Evolutionary conservation across 2,329 filamentous ascomycete genomes (phyloP).

Genomic region (Colletotrichum somersetense): DNA sequence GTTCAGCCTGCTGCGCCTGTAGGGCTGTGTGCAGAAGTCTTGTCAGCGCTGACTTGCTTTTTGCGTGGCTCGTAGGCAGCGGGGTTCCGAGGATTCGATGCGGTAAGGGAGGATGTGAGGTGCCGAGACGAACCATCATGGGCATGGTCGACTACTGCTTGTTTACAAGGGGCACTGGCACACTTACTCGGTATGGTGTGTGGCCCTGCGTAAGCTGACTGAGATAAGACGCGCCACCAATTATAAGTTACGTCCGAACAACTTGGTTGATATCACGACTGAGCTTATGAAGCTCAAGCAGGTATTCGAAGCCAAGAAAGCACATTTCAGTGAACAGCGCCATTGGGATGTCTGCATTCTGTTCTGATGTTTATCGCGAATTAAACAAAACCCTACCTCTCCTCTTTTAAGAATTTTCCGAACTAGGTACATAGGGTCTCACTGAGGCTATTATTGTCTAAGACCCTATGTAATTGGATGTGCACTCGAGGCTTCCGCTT

Average conservation of each 20-base stretch:
- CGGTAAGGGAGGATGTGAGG: not conserved
- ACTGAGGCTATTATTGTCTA: not conserved
- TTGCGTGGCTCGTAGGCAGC: not conserved
- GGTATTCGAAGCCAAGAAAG: not conserved
- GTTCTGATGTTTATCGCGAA: not conserved
- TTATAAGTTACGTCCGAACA: not conserved
- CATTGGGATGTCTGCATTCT: not conserved
- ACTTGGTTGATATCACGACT: constrained; percentile 13
- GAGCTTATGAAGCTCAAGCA: not conserved
- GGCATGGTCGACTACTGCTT: not conserved
- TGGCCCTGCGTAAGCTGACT: not conserved
- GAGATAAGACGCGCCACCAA: not conserved
- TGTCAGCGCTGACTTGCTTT: not conserved
- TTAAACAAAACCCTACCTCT: not conserved
- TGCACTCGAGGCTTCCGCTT: not conserved
- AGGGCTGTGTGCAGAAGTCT: too few relatives aligned
- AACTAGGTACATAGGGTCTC: not conserved
- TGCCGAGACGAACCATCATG: not conserved
- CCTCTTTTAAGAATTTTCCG: not conserved
- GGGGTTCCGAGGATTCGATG: not conserved
- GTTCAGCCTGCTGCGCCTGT: not conserved
- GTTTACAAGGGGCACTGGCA: too few relatives aligned
- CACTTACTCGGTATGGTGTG: not conserved
- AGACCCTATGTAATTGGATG: not conserved
- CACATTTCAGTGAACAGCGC: not conserved